Evolutionary conservation across 352 stramenopile species (phyloP).

Genomic region (Thalassiosira sp.): DNA sequence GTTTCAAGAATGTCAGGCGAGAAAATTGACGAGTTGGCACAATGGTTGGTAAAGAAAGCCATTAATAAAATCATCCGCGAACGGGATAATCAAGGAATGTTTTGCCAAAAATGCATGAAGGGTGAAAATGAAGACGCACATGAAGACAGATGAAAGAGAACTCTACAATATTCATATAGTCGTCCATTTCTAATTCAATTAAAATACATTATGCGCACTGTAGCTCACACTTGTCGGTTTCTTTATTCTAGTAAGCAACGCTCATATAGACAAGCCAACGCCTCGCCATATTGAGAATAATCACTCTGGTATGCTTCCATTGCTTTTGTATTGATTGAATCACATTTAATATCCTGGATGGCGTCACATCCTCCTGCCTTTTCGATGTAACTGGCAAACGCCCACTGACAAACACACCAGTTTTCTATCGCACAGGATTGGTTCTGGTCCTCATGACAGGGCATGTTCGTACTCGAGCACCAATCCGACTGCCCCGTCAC

Average conservation of each 20-base stretch:
- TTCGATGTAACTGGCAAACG: slow-evolving; percentile 72
- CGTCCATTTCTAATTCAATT: too few species aligned
- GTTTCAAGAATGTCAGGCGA: slow-evolving; percentile 4
- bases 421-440: slow-evolving; percentile 50
- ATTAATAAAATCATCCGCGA: slow-evolving; percentile 13
- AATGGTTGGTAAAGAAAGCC: slow-evolving; percentile 25
- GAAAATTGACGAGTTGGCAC: slow-evolving; percentile 14
- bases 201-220: too few species aligned
- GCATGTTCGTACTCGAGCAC: slow-evolving; percentile 56
- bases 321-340: slow-evolving; percentile 63
- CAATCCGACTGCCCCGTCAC: slow-evolving; percentile 71
- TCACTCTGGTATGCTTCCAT: slow-evolving; percentile 56
- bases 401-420: slow-evolving; percentile 80
- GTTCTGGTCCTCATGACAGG: slow-evolving; percentile 45
- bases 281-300: slow-evolving; percentile 21
- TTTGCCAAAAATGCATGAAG: too few species aligned
- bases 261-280: slow-evolving; percentile 35
- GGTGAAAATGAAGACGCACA: too few species aligned
- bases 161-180: too few species aligned
- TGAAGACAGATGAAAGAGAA: too few species aligned
- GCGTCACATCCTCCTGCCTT: slow-evolving; percentile 65
- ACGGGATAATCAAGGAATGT: background rate
- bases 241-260: slow-evolving; percentile 9
- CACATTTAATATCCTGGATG: slow-evolving; percentile 70
- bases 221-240: too few species aligned